Base-by-base conservation (phyloP, 2,329 filamentous ascomycete genomes). In the Botrytis fragariae region DNA sequence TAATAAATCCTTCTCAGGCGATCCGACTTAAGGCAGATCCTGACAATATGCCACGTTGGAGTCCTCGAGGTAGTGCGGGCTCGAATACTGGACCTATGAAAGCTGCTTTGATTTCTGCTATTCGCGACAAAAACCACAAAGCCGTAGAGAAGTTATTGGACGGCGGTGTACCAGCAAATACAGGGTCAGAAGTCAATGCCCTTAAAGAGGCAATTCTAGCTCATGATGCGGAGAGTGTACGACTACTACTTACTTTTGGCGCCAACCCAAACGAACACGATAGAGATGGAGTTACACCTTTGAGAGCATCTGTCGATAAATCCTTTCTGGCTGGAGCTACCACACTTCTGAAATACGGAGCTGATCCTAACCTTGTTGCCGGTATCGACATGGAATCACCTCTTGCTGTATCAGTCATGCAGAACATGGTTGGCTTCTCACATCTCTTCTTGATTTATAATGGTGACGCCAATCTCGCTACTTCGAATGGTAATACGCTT, bases 261-360 rank as follows among this genome's bases (percentile, higher is more conserved):
- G 87, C 87, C 1, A 85, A 89, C 71, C 84, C 87, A n/a, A 89
- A 90, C 76, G 80, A 81, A 3, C 74, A 82, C 0, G 87, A 89
- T 75, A 82, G 80, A 39, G 82, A 86, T 29, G 85, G 86, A 37
- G 78, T 85, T 48, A 87, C 86, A 0, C 88, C 89, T 3, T 83
- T 90, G 3, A 83, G 83, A 69, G 85, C 81, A 25, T 85, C 84
- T 0, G 86, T 86, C 4, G 87, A 87, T 76, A 85, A 84, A 74
- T 85, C 84, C 0, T 89, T 88, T 78, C 79, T 87, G 59, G 87
- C 88, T 35, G 89, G 86, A 4, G 88, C 89, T 0, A 86, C 86
- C 44, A 82, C 87, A 69, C 84, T 92, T 7, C 84, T 91, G 76
- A 90, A 91, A 81, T 91, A 92, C 74, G 89, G 89, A 18, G 88